Evolutionary conservation across 768 basidiomycete species (phyloP).

Genomic region (Polyporus arcularius): DNA sequence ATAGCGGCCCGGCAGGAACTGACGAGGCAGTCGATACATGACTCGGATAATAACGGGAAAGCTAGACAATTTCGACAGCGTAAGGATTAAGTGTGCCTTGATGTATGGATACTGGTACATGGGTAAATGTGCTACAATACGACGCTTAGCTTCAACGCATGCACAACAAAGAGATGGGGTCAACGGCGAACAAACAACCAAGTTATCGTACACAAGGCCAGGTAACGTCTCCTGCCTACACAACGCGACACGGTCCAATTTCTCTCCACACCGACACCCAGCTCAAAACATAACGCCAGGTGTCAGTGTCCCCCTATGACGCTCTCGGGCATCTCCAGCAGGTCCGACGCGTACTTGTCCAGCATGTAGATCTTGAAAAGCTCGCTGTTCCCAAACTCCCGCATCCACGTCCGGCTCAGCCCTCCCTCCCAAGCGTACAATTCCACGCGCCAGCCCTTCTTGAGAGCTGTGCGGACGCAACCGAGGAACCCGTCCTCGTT

Average conservation of each 20-base stretch:
- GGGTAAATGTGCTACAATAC: background rate
- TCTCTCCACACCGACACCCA: slow-evolving; percentile 3
- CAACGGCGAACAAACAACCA: background rate
- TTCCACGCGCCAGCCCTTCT: slow-evolving; percentile 93
- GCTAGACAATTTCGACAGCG: too few species aligned
- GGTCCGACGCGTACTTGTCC: slow-evolving; percentile 38
- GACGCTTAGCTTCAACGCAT: background rate
- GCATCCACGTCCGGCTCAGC: slow-evolving; percentile 74
- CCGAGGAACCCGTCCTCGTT: slow-evolving; percentile 93
- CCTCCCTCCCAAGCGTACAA: slow-evolving; percentile 90
- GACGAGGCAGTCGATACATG: too few species aligned
- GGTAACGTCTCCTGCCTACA: background rate
- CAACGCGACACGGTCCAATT: background rate
- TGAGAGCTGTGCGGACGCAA: slow-evolving; percentile 81
- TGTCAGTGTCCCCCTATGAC: slow-evolving; percentile 5
- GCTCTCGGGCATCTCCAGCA: slow-evolving; percentile 33
- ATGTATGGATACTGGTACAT: background rate
- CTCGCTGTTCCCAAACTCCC: slow-evolving; percentile 56
- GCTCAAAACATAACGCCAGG: slow-evolving; percentile 23
- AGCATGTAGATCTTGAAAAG: slow-evolving; percentile 37
- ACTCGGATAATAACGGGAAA: too few species aligned
- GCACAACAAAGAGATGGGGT: background rate
- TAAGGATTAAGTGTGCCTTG: background rate
- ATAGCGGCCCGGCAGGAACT: too few species aligned
- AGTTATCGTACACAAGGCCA: background rate